Evolutionary conservation across 2,329 filamentous ascomycete genomes (phyloP).

Genomic region (Cladosporium sp.): DNA sequence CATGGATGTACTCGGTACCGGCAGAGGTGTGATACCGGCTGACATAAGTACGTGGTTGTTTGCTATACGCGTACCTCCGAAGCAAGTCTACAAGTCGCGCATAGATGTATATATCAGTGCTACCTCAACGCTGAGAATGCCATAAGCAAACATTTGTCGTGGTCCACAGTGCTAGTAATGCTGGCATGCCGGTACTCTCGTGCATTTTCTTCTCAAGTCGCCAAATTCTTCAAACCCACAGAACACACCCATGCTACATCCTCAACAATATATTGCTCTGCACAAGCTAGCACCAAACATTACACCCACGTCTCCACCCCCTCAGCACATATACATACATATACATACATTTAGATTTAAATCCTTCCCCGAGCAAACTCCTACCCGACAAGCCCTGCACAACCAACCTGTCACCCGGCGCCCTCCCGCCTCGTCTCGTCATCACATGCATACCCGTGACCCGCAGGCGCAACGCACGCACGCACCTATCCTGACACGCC

Average conservation of each 20-base stretch:
- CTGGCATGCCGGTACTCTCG: too few relatives aligned
- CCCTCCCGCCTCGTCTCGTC: neutral
- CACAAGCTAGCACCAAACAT: neutral
- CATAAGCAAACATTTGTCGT: constrained; percentile 1
- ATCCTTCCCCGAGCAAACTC: neutral
- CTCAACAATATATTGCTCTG: neutral
- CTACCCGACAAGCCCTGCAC: neutral
- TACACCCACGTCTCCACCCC: neutral
- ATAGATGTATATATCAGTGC: neutral
- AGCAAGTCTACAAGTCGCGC: neutral
- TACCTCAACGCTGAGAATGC: neutral
- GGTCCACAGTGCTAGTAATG: neutral
- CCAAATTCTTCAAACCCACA: neutral
- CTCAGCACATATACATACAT: neutral
- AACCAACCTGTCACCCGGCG: neutral
- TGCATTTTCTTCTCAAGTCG: neutral
- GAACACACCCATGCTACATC: neutral
- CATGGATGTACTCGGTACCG: neutral
- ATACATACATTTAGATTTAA: neutral
- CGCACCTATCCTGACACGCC: neutral
- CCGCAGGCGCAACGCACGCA: neutral
- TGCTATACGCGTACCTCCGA: neutral
- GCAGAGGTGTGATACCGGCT: neutral
- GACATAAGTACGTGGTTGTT: neutral
- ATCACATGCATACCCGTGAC: neutral